Conservation (phyloP, 2,329 filamentous ascomycete genomes). For the Ascochyta koolunga region DNA sequence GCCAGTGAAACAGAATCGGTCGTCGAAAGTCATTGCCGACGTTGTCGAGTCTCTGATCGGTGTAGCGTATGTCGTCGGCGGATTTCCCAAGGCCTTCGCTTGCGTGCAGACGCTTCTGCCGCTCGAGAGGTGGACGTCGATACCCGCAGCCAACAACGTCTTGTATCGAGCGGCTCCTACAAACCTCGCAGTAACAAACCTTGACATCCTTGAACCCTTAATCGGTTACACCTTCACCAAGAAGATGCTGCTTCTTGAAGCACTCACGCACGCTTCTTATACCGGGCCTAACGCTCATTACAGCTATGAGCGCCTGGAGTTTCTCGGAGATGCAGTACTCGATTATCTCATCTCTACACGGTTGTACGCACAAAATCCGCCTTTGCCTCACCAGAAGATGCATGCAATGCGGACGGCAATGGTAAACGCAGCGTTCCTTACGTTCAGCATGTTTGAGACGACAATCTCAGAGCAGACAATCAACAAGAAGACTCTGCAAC, state of each 20-base stretch:
- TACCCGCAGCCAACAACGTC: conserved; percentile 33
- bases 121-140: conserved; percentile 54
- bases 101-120: conserved; percentile 71
- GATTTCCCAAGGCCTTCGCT: conserved; percentile 64
- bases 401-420: conserved; percentile 76
- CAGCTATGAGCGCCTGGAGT: conserved; percentile 80
- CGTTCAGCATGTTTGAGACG: conserved; percentile 73
- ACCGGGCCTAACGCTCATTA: conserved; percentile 49
- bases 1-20: conserved; percentile 54
- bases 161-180: conserved; percentile 29
- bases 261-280: conserved; percentile 77
- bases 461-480: conserved; percentile 44
- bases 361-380: conserved; percentile 60
- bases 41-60: conserved; percentile 87
- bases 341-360: conserved; percentile 74
- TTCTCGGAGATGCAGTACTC: conserved; percentile 83
- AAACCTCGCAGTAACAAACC: conserved; percentile 15
- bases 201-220: conserved; percentile 63
- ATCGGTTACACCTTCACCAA: conserved; percentile 75
- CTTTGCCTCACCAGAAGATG: conserved; percentile 66
- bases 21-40: conserved; percentile 84
- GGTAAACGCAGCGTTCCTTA: conserved; percentile 81
- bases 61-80: conserved; percentile 72
- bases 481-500: conserved; percentile 40
- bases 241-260: conserved; percentile 72